Percentiles rank a stretch among this genome's conserved stretches.
phyloP scores from a whole-genome alignment of 805 yeast genomes.

The Yamadazyma kitorensis region DNA sequence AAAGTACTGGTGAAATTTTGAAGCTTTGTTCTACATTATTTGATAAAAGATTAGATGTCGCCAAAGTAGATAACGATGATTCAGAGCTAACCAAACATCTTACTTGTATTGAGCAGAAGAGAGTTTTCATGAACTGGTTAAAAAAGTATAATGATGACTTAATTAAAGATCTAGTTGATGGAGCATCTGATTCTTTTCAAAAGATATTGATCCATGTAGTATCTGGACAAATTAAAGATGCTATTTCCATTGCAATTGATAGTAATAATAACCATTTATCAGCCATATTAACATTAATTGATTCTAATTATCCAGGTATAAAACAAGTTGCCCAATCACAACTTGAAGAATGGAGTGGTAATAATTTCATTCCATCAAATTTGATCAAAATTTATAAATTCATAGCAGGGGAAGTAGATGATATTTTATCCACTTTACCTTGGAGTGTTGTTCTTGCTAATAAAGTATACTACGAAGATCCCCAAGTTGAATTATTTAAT shows the following conservation, averaged over 20 bases:
- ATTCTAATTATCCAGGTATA: slow-evolving; percentile 64
- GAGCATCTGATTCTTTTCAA: slow-evolving; percentile 43
- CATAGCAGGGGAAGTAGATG: slow-evolving; percentile 50
- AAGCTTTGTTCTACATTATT: slow-evolving; percentile 48
- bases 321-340: slow-evolving; percentile 57
- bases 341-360: slow-evolving; percentile 60
- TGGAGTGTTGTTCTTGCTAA: slow-evolving; percentile 67
- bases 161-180: slow-evolving; percentile 23
- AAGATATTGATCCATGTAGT: slow-evolving; percentile 48
- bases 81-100: background rate
- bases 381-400: slow-evolving; percentile 62
- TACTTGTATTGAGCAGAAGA: slow-evolving; percentile 21
- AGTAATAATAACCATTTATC: slow-evolving; percentile 69
- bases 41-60: slow-evolving; percentile 17
- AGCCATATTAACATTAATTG: slow-evolving; percentile 63
- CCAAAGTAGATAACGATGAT: background rate
- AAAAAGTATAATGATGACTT: slow-evolving; percentile 38
- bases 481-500: slow-evolving; percentile 12
- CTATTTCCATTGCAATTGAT: slow-evolving; percentile 59
- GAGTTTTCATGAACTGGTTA: slow-evolving; percentile 57
- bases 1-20: background rate
- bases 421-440: slow-evolving; percentile 46
- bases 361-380: slow-evolving; percentile 37
- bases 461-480: slow-evolving; percentile 60
- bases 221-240: slow-evolving; percentile 57